Evolutionary conservation across 139 green algal species (phyloP).

Genomic region (Closterium sp.): DNA sequence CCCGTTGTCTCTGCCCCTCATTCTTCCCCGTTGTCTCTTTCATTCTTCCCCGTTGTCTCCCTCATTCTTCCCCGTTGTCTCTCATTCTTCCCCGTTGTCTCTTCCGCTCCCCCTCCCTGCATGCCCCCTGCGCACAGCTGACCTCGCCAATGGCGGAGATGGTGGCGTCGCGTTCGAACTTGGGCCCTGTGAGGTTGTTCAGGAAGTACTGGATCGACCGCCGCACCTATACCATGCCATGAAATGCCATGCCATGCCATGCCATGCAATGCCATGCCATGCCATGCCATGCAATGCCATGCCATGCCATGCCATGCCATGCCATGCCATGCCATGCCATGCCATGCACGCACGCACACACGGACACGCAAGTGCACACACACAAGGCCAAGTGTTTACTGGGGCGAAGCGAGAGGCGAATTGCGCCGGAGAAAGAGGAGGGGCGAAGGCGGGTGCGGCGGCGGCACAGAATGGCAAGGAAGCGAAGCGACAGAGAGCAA

Average conservation of each 20-base stretch:
- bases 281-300: not conserved
- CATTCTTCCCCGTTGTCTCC: too few relatives aligned
- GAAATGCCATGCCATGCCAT: too few relatives aligned
- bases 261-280: not conserved
- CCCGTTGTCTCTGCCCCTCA: too few relatives aligned
- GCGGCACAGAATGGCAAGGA: too few relatives aligned
- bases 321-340: not conserved
- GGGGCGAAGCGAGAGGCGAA: not conserved
- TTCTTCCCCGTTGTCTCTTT: too few relatives aligned
- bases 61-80: too few relatives aligned
- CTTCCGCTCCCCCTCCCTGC: too few relatives aligned
- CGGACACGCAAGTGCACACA: too few relatives aligned
- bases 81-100: too few relatives aligned
- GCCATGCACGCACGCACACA: not conserved
- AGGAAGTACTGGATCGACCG: constrained; percentile 93
- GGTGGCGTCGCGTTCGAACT: constrained; percentile 51
- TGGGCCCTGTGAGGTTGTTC: constrained; percentile 56
- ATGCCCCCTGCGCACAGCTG: not conserved
- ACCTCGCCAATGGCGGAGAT: constrained; percentile 53
- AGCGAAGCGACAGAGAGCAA: too few relatives aligned
- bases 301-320: not conserved
- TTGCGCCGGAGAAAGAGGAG: not conserved
- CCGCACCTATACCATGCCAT: constrained; percentile 78
- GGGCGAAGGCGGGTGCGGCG: not conserved
- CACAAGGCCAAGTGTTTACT: too few relatives aligned